Evolutionary conservation across 2,329 filamentous ascomycete species (phyloP).

Genomic region (Fusarium sterilihyphosum): DNA sequence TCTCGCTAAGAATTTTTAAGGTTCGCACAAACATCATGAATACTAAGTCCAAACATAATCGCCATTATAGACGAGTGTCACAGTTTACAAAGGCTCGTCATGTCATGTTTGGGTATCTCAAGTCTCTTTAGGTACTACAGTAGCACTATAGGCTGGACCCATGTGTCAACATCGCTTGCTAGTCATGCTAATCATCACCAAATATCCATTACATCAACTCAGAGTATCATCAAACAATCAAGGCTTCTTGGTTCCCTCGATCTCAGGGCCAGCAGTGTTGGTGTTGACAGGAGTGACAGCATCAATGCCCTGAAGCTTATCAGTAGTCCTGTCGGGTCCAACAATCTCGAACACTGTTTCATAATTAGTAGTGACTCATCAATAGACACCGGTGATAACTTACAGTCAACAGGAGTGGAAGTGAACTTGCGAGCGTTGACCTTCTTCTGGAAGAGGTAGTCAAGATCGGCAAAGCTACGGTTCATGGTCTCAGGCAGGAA

Average conservation of each 20-base stretch:
- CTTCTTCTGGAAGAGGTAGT: conserved; percentile 61
- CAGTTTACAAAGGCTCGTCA: not conserved
- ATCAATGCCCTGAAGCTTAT: conserved; percentile 20
- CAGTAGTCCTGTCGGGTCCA: not conserved
- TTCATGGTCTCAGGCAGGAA: conserved; percentile 64
- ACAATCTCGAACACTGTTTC: conserved; percentile 23
- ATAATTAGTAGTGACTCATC: not conserved
- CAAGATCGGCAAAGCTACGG: conserved; percentile 64
- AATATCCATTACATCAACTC: not conserved
- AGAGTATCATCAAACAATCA: not conserved
- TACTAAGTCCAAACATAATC: not conserved
- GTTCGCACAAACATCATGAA: not conserved
- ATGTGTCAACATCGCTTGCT: not conserved
- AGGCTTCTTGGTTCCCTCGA: not conserved
- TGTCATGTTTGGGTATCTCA: not conserved
- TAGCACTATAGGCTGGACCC: not conserved
- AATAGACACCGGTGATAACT: not conserved
- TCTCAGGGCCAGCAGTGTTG: conserved; percentile 2
- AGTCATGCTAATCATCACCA: not conserved
- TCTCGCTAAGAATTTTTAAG: not conserved
- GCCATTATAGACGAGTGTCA: not conserved
- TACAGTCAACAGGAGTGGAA: conserved; percentile 43
- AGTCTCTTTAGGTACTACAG: not conserved
- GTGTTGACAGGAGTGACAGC: conserved; percentile 18
- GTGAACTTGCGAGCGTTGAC: conserved; percentile 53